Base-by-base conservation (phyloP, 177 flowering plant genomes). In the Vitis hybrid region DNA sequence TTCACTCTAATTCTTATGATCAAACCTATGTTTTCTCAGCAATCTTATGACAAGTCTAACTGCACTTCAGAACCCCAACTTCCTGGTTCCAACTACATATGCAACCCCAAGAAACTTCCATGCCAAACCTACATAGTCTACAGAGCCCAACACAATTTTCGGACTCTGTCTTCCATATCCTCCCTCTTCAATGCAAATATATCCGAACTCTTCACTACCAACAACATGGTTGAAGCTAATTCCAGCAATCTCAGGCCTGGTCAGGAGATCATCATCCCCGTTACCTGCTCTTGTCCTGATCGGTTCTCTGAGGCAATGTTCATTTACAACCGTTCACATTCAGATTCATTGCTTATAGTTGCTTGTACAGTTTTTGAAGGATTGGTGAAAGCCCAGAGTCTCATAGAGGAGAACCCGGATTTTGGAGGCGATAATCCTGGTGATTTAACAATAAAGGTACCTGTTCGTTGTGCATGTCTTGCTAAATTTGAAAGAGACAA, bases 401-500 rank as follows among this genome's bases (percentile, higher is more conserved):
- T 82, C 0, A 54, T 27, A 16, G 74, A 71, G 11, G 74, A 75
- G 65, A 80, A 81, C 69, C 80, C 68, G 16, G 50, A 18, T 49
- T 62, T 21, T 4, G 56, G 19, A 46, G 66, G 56, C 40, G 35
- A 49, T 12, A 48, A 19, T 54, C 14, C 65, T 2, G 30, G 18
- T 5, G 61, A 55, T 68, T 62, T 63, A 32, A 54, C n/a, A 49
- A 18, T 82, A 64, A 63, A 19, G 14, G 81, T 85, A 16, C 88
- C 85, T 1, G 52, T 85, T 18, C 62, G 75, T 70, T 85, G 88
- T 52, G 86, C 88, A 10, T 85, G 88, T 73, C 86, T 84, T 16
- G 66, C 63, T 62, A 30, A 14, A 51, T 2, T 32, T 62, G 75
- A 72, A 7, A 56, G 13, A 27, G 56, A 40, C 3, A 67, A 69